Percentiles rank a stretch among this genome's conserved stretches.
These are phyloP conservation scores for Trametes versicolor DNA, from an alignment of 1,284 basidiomycete species.

Conservation along the genomic window DNA sequence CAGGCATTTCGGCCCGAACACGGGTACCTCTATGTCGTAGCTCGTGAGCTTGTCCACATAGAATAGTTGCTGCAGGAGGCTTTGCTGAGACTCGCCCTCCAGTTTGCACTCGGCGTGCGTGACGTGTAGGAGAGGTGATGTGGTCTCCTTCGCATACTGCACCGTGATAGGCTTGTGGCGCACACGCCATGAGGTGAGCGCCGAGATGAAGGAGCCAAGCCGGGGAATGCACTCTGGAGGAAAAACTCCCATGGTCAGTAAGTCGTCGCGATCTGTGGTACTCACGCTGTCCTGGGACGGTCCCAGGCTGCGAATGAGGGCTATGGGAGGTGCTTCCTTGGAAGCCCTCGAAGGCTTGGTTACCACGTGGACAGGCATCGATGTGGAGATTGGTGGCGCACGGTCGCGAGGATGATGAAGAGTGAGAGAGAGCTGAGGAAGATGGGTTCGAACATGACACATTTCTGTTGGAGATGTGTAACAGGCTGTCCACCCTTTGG, in stretches of 20 bases:
- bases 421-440: conserved; percentile 15
- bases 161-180: conserved; percentile 23
- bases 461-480: background rate
- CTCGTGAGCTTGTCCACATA: conserved; percentile 13
- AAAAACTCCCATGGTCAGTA: conserved; percentile 18
- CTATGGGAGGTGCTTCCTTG: background rate
- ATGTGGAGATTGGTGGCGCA: conserved; percentile 4
- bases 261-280: conserved; percentile 5
- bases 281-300: conserved; percentile 9
- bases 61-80: conserved; percentile 17
- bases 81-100: conserved; percentile 1
- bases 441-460: background rate
- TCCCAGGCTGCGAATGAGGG: conserved; percentile 25
- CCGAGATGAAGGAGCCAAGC: conserved; percentile 14
- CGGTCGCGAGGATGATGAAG: background rate
- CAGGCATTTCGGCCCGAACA: conserved; percentile 9
- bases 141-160: conserved; percentile 2
- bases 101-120: conserved; percentile 24
- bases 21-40: conserved; percentile 23
- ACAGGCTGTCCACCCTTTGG: conserved; percentile 1
- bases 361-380: conserved; percentile 4
- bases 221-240: conserved; percentile 20
- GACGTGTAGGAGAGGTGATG: conserved; percentile 10
- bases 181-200: conserved; percentile 12
- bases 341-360: background rate